Evolutionary conservation across 306 rosid species (phyloP).

Genomic region (Cajanus cajan): DNA sequence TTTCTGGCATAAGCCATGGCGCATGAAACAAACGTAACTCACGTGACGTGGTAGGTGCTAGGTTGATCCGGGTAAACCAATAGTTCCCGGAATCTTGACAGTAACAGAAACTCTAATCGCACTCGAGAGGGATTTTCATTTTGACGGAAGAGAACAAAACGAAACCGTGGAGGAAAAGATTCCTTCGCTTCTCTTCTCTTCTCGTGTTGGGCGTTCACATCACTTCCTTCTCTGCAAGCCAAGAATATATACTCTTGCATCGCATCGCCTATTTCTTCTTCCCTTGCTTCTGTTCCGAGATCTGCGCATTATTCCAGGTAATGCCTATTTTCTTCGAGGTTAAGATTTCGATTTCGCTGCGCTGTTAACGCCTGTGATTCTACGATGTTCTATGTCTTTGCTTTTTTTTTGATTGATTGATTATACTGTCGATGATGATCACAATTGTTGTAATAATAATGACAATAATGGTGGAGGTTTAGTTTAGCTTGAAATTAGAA

Average conservation of each 20-base stretch:
- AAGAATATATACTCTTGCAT: slow-evolving; percentile 30
- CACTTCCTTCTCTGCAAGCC: slow-evolving; percentile 31
- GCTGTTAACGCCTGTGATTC: background rate
- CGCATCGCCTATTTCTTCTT: background rate
- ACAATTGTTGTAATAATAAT: background rate
- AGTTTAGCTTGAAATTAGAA: background rate
- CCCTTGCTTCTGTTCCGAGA: background rate
- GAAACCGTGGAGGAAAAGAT: background rate
- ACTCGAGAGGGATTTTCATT: background rate
- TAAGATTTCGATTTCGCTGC: background rate
- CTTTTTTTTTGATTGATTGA: background rate
- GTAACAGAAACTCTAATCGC: background rate
- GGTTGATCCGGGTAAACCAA: background rate
- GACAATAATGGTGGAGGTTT: background rate
- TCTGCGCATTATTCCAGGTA: slow-evolving; percentile 32
- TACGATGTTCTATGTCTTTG: background rate
- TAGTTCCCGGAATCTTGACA: background rate
- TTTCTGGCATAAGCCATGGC: background rate
- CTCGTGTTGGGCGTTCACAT: background rate
- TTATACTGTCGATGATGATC: background rate
- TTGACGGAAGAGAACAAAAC: background rate
- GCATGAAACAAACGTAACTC: background rate
- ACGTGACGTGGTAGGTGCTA: background rate
- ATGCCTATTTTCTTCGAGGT: background rate
- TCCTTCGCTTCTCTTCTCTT: background rate